Evolutionary conservation across 2,329 filamentous ascomycete species (phyloP).

Genomic region (Coleophoma crateriformis): DNA sequence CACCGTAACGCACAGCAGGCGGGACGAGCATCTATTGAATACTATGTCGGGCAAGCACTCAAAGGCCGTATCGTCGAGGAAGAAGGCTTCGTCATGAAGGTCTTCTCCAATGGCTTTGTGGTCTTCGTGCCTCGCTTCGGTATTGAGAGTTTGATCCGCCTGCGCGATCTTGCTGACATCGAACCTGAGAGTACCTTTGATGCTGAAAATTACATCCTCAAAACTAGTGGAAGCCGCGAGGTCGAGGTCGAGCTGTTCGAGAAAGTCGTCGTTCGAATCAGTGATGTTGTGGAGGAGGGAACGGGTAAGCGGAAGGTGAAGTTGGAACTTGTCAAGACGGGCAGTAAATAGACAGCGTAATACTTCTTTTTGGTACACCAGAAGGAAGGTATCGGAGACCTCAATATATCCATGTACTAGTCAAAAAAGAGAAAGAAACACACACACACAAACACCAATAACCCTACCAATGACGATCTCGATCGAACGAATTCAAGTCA

Average conservation of each 20-base stretch:
- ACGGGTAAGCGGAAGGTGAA: conserved; percentile 94
- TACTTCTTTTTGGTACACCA: not conserved
- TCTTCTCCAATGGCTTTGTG: conserved; percentile 96
- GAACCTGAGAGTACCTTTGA: conserved; percentile 82
- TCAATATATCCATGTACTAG: too few species aligned
- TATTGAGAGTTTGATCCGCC: conserved; percentile 84
- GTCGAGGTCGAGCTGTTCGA: conserved; percentile 78
- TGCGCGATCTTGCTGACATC: conserved; percentile 73
- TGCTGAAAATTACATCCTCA: conserved; percentile 76
- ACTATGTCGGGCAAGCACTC: conserved; percentile 95
- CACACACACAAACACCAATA: too few species aligned
- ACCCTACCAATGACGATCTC: too few species aligned
- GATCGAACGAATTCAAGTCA: too few species aligned
- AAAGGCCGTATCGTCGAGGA: conserved; percentile 73
- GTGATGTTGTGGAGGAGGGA: conserved; percentile 86
- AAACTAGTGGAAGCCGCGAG: conserved; percentile 47
- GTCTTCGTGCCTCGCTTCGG: conserved; percentile 95
- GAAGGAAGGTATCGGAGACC: too few species aligned
- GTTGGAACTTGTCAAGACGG: conserved; percentile 54
- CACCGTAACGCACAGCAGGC: conserved; percentile 97
- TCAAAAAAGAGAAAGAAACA: too few species aligned
- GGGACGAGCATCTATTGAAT: conserved; percentile 88
- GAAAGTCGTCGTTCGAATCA: conserved; percentile 83
- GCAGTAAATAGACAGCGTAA: conserved; percentile 6
- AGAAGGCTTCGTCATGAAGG: conserved; percentile 92